phyloP scores from a whole-genome alignment of 164 flowering plant species.

The Liriodendron chinense region DNA sequence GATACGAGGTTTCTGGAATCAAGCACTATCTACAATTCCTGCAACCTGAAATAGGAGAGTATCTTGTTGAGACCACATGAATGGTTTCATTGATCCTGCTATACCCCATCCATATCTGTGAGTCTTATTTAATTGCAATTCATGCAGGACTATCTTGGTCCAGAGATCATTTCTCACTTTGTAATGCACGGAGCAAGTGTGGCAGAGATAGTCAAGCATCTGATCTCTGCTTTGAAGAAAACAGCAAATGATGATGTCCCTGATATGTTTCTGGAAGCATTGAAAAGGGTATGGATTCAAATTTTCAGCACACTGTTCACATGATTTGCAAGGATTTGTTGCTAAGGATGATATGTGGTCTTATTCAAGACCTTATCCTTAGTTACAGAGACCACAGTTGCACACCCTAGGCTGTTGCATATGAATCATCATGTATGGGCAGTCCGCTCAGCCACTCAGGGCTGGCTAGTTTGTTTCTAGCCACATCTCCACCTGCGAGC shows the following conservation, averaged over 20 bases:
- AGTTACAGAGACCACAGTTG: not conserved
- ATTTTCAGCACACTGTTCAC: not conserved
- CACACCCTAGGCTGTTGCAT: too few relatives aligned
- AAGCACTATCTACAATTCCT: too few relatives aligned
- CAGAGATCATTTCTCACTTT: conserved; percentile 87
- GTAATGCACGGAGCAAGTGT: conserved; percentile 82
- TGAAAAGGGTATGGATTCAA: conserved; percentile 61
- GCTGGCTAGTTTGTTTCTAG: not conserved
- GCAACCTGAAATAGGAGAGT: too few relatives aligned
- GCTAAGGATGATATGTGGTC: not conserved
- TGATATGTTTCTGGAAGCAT: conserved; percentile 64
- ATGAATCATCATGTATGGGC: not conserved
- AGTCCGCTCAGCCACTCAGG: not conserved
- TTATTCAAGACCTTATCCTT: not conserved
- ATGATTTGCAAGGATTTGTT: not conserved
- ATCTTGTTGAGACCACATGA: too few relatives aligned
- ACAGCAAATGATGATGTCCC: conserved; percentile 53
- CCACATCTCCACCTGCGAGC: conserved; percentile 1
- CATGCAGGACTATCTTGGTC: conserved; percentile 81
- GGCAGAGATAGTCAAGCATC: conserved; percentile 78
- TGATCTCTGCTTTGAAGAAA: conserved; percentile 65
- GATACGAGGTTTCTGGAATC: too few relatives aligned
- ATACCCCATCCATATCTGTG: too few relatives aligned
- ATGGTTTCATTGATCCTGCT: not conserved
- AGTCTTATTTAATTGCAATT: not conserved